Percentiles rank a stretch among this genome's conserved stretches.
Conservation (phyloP, 208 protist genomes). For the Leishmania aethiopica region DNA sequence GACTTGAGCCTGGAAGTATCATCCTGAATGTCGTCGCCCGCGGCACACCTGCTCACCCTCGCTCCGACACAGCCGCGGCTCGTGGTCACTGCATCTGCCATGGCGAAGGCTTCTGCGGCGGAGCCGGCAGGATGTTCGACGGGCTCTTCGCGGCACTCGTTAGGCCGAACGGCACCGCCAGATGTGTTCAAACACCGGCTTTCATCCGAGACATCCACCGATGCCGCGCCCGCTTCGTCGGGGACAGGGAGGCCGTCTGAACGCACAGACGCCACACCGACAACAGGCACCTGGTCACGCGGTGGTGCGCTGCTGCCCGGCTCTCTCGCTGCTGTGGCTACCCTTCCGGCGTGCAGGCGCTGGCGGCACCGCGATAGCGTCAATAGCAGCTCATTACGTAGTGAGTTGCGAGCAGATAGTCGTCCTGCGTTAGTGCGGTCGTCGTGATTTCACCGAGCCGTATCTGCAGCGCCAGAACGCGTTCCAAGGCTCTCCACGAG, state of each 20-base stretch:
- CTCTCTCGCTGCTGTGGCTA: neutral
- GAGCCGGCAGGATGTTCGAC: neutral
- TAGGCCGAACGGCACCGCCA: neutral
- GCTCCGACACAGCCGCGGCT: neutral
- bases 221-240: neutral
- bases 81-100: constrained; percentile 14
- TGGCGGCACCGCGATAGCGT: constrained; percentile 28
- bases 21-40: neutral
- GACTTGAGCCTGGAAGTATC: neutral
- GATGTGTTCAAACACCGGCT: neutral
- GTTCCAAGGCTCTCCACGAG: constrained; percentile 18
- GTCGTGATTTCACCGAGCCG: constrained; percentile 37
- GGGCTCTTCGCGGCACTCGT: neutral
- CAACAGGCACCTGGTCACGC: neutral
- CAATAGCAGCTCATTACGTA: constrained; percentile 30
- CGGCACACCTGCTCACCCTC: neutral
- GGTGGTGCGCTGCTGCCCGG: neutral
- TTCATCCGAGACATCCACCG: neutral
- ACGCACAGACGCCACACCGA: neutral
- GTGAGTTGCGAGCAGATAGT: constrained; percentile 37
- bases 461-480: constrained; percentile 30
- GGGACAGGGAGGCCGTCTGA: neutral
- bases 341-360: constrained; percentile 18
- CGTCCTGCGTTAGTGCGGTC: constrained; percentile 40
- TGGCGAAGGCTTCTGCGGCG: constrained; percentile 28